A percentile compares a stretch with the other conserved stretches of the same genome.
Evolutionary conservation across 805 yeast genomes (phyloP).

Genomic region (Clavispora phyllophila): DNA sequence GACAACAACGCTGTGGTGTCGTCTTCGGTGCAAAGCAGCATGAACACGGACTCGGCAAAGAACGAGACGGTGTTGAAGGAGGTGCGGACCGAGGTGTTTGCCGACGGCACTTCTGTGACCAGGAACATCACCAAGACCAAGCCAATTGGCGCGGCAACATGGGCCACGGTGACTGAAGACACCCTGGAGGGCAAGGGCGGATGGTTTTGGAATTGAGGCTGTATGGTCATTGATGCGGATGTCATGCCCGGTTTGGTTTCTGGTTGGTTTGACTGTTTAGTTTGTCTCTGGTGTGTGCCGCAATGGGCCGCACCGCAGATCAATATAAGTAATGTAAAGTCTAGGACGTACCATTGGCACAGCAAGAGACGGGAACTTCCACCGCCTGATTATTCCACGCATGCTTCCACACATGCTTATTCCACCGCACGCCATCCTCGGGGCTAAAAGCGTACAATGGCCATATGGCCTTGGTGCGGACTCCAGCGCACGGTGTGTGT

Average conservation of each 20-base stretch:
- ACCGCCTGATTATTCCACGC: no score
- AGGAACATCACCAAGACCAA: conserved; percentile 26
- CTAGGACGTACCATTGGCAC: no score
- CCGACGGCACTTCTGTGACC: conserved; percentile 34
- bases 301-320: neutral
- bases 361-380: no score
- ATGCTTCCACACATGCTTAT: no score
- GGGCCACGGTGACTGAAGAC: conserved; percentile 29
- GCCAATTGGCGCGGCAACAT: conserved; percentile 29
- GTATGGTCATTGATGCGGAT: no score
- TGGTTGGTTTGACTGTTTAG: no score
- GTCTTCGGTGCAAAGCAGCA: conserved; percentile 21
- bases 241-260: no score
- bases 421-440: no score
- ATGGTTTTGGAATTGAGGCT: conserved; percentile 20
- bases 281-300: no score
- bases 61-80: conserved; percentile 29
- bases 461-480: no score
- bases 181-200: conserved; percentile 15
- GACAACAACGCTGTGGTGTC: conserved; percentile 18
- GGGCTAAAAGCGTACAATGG: no score
- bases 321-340: neutral
- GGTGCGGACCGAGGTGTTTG: conserved; percentile 27
- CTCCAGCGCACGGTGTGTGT: no score
- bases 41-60: conserved; percentile 21